Conservation (phyloP, 2,329 filamentous ascomycete species). For the Colletotrichum destructivum region DNA sequence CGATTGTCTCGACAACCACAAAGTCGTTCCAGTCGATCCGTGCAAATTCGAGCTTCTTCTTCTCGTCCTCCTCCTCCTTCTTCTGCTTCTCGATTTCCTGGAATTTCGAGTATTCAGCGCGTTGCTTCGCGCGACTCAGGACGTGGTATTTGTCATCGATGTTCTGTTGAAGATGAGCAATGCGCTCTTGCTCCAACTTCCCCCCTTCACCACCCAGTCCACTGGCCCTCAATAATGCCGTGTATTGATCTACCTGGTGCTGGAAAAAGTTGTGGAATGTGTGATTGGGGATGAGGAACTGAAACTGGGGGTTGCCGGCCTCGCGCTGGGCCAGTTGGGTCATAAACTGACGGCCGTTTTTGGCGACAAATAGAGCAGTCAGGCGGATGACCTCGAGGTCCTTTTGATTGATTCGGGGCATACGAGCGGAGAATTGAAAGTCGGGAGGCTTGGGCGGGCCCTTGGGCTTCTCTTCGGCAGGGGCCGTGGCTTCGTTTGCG, state of each 20-base stretch:
- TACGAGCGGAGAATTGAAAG: conserved; percentile 94
- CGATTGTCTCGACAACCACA: conserved; percentile 92
- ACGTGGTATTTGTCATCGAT: conserved; percentile 85
- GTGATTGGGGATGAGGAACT: conserved; percentile 95
- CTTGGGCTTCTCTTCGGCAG: conserved; percentile 75
- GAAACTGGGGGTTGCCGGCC: conserved; percentile 92
- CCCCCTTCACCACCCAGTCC: conserved; percentile 77
- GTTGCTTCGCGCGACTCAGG: conserved; percentile 84
- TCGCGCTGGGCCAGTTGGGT: conserved; percentile 91
- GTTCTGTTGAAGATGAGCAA: conserved; percentile 81
- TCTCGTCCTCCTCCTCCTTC: conserved; percentile 89
- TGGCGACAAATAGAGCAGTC: conserved; percentile 92
- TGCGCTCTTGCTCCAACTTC: conserved; percentile 79
- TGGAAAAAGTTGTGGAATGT: conserved; percentile 97
- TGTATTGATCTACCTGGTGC: conserved; percentile 93
- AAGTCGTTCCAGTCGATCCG: conserved; percentile 99
- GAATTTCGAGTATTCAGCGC: conserved; percentile 89
- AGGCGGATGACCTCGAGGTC: conserved; percentile 83
- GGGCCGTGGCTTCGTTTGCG: conserved; percentile 72
- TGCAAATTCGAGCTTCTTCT: conserved; percentile 81
- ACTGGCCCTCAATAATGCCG: conserved; percentile 79
- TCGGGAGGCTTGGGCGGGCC: conserved; percentile 89
- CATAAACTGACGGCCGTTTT: conserved; percentile 93
- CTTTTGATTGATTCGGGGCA: conserved; percentile 97
- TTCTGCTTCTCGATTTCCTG: conserved; percentile 89